Percentiles rank a stretch among this genome's conserved stretches.
Conservation (phyloP, 2,329 filamentous ascomycete genomes). For the Aspergillus caelatus region DNA sequence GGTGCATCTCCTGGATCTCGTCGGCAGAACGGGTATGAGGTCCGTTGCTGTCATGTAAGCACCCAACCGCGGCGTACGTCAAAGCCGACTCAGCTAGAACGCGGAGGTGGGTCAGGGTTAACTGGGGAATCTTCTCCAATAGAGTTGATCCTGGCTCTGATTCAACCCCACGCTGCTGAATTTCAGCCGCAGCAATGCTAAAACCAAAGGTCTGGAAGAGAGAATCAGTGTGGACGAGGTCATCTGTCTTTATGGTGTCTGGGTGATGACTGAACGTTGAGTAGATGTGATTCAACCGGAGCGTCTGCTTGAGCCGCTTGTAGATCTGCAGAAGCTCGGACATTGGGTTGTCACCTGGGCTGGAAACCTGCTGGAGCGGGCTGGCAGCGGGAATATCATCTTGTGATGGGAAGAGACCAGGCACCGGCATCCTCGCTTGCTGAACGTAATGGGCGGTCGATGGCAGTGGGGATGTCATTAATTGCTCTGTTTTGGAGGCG, state of each 20-base stretch:
- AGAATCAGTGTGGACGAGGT: conserved; percentile 51
- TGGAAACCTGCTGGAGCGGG: conserved; percentile 35
- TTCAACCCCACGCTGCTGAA: conserved; percentile 84
- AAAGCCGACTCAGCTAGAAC: conserved; percentile 85
- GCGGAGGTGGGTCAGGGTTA: conserved; percentile 81
- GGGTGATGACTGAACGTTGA: conserved; percentile 50
- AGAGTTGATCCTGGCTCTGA: conserved; percentile 73
- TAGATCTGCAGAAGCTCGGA: conserved; percentile 59
- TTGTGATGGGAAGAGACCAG: conserved; percentile 41
- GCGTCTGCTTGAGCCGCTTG: conserved; percentile 57
- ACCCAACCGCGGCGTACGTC: conserved; percentile 79
- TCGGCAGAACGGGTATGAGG: conserved; percentile 59
- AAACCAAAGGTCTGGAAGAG: conserved; percentile 65
- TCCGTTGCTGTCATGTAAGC: conserved; percentile 62
- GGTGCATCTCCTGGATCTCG: conserved; percentile 70
- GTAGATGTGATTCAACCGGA: conserved; percentile 54
- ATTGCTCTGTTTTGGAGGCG: conserved; percentile 43
- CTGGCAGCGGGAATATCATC: conserved; percentile 35
- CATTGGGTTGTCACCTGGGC: conserved; percentile 37
- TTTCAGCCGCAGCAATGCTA: conserved; percentile 86
- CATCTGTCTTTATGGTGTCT: conserved; percentile 46
- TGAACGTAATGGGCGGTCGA: conserved; percentile 34
- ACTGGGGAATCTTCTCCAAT: conserved; percentile 80
- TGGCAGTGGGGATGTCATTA: conserved; percentile 30
- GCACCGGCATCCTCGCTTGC: conserved; percentile 38